Percentiles rank a stretch among this genome's conserved stretches.
Evolutionary conservation across 2,329 filamentous ascomycete species (phyloP).

Genomic region (Pseudogymnoascus sp.): DNA sequence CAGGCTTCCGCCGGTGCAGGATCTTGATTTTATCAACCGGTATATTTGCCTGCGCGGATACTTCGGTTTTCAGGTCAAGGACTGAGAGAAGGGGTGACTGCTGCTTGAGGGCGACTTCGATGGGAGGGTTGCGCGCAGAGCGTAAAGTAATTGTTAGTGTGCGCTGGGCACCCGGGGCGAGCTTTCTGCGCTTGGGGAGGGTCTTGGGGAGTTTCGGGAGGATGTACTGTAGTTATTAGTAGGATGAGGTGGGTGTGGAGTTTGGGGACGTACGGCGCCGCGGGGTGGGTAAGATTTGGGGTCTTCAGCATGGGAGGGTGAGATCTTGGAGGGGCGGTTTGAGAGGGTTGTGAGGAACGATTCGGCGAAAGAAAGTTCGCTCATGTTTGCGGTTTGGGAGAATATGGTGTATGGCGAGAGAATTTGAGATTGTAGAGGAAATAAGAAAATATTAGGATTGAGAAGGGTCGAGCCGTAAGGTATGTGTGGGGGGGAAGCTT

Average conservation of each 20-base stretch:
- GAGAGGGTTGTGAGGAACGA: conserved; percentile 75
- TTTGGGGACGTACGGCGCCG: conserved; percentile 54
- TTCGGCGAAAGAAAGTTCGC: conserved; percentile 80
- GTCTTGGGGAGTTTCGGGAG: conserved; percentile 56
- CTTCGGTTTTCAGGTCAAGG: conserved; percentile 66
- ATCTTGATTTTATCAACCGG: conserved; percentile 76
- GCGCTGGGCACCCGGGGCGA: conserved; percentile 45
- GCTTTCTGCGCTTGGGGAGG: conserved; percentile 39
- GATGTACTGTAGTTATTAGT: conserved; percentile 48
- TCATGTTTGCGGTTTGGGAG: conserved; percentile 43
- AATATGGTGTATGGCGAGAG: not conserved
- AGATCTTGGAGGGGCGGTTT: conserved; percentile 68
- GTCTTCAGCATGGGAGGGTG: conserved; percentile 86
- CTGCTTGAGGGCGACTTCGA: conserved; percentile 58
- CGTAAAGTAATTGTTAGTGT: conserved; percentile 56
- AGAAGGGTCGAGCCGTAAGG: not conserved
- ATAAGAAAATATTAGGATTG: not conserved
- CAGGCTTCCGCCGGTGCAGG: conserved; percentile 79
- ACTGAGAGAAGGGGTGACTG: conserved; percentile 63
- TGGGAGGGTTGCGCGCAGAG: conserved; percentile 66
- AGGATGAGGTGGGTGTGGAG: not conserved
- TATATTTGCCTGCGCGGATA: conserved; percentile 55
- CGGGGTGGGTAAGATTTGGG: conserved; percentile 68
- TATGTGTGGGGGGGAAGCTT: not conserved
- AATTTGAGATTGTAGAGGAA: not conserved